These are phyloP conservation scores for Echeveria elegans DNA, from an alignment of 164 flowering plant genomes.

Conservation along the genomic window DNA sequence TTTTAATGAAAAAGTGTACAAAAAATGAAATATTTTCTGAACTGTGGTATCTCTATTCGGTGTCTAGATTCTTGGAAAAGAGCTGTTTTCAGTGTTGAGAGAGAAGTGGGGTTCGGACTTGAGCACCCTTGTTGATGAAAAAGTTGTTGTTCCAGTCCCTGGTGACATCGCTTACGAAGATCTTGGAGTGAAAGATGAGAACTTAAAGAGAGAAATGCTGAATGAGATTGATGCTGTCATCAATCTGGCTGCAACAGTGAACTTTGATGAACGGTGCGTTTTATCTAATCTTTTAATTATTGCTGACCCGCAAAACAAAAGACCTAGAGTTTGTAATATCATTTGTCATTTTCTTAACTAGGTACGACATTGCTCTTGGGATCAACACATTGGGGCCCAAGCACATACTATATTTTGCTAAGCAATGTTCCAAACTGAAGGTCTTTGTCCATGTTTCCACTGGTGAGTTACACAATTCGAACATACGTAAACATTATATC, in stretches of 20 bases:
- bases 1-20: too few relatives aligned
- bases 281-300: background rate
- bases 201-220: conserved; percentile 31
- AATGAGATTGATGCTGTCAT: conserved; percentile 34
- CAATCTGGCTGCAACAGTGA: conserved; percentile 57
- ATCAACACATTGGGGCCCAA: conserved; percentile 40
- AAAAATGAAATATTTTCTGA: background rate
- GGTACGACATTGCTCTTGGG: conserved; percentile 42
- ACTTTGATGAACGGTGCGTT: conserved; percentile 33
- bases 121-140: conserved; percentile 28
- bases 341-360: conserved; percentile 7
- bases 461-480: conserved; percentile 19
- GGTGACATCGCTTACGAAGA: conserved; percentile 40
- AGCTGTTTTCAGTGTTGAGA: conserved; percentile 41
- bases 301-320: too few relatives aligned
- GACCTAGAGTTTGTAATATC: background rate
- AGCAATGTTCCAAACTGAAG: conserved; percentile 31
- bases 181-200: conserved; percentile 34
- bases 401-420: conserved; percentile 38
- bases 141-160: conserved; percentile 25
- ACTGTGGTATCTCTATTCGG: background rate
- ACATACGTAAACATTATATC: background rate
- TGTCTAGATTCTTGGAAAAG: conserved; percentile 45
- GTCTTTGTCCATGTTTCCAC: conserved; percentile 45
- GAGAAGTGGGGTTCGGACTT: conserved; percentile 30